Evolutionary conservation across 495 filamentous ascomycete species (phyloP).

Genomic region (Penicillium macrosclerotiorum): DNA sequence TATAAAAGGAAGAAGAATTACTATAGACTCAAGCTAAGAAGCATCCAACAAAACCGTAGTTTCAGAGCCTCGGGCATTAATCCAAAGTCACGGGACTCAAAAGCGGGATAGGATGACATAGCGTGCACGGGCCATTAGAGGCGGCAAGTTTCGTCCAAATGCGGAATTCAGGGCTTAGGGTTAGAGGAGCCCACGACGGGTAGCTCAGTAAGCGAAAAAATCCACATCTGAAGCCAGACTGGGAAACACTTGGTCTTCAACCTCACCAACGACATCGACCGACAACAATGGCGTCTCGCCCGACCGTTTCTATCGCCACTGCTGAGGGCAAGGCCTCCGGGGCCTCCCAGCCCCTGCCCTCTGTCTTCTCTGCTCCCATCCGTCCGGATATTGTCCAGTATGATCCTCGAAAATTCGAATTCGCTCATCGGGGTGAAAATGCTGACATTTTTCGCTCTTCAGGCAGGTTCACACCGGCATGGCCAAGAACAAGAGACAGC

Average conservation of each 20-base stretch:
- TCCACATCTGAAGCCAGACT: constrained; percentile 36
- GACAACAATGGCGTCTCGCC: constrained; percentile 84
- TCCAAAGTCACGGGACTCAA: not conserved
- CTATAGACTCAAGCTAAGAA: too few species aligned
- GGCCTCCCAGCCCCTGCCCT: constrained; percentile 82
- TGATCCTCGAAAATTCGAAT: constrained; percentile 24
- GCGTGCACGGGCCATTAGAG: not conserved
- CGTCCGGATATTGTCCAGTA: constrained; percentile 98
- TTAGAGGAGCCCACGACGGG: constrained; percentile 27
- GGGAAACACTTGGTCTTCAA: constrained; percentile 41
- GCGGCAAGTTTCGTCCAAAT: constrained; percentile 12
- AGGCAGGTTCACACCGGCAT: constrained; percentile 93
- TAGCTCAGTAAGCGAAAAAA: constrained; percentile 48
- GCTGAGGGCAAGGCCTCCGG: constrained; percentile 89
- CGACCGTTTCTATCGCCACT: constrained; percentile 90
- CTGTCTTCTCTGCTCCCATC: constrained; percentile 94
- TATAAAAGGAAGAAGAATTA: too few species aligned
- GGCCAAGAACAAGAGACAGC: constrained; percentile 99
- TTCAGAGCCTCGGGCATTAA: too few species aligned
- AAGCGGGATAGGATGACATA: not conserved
- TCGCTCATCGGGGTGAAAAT: constrained; percentile 18
- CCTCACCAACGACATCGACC: constrained; percentile 46
- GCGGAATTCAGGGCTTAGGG: constrained; percentile 40
- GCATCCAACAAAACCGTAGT: too few species aligned
- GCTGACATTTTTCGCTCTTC: constrained; percentile 37